Conservation (phyloP, 345 rosid genomes). For the Lagerstroemia speciosa region DNA sequence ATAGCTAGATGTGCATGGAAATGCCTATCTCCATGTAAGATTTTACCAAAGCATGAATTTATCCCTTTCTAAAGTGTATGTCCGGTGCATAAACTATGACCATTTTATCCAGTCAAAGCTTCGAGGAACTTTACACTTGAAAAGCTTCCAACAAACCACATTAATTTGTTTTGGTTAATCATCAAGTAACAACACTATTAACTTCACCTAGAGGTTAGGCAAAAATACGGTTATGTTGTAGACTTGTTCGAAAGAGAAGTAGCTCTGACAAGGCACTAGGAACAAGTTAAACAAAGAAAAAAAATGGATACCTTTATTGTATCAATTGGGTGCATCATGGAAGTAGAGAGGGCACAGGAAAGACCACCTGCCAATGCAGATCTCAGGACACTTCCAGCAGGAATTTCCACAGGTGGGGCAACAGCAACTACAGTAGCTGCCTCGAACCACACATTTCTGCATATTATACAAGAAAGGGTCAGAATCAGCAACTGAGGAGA, state of each 20-base stretch:
- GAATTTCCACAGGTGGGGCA: conserved; percentile 81
- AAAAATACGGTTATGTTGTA: neutral
- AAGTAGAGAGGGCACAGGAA: conserved; percentile 82
- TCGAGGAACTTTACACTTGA: neutral
- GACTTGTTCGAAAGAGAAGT: neutral
- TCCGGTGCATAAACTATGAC: neutral
- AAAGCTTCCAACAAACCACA: neutral
- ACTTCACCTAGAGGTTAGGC: neutral
- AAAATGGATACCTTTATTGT: conserved; percentile 52
- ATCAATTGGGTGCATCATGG: conserved; percentile 84
- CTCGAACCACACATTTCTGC: conserved; percentile 92
- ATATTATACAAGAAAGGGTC: conserved; percentile 5
- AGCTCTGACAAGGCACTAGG: neutral
- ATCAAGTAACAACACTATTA: no score
- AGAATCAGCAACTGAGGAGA: conserved; percentile 8
- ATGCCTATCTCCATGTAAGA: neutral
- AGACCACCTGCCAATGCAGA: conserved; percentile 98
- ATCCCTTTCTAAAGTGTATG: neutral
- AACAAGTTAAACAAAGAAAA: neutral
- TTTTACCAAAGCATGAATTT: neutral
- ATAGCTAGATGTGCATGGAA: neutral
- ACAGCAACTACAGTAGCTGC: conserved; percentile 97
- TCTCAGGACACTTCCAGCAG: conserved; percentile 80
- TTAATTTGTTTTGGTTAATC: no score
- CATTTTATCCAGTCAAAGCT: neutral